A percentile compares a stretch with the other conserved stretches of the same genome.
Conservation (phyloP, 2,329 filamentous ascomycete genomes). For the Plectosphaerella plurivora region DNA sequence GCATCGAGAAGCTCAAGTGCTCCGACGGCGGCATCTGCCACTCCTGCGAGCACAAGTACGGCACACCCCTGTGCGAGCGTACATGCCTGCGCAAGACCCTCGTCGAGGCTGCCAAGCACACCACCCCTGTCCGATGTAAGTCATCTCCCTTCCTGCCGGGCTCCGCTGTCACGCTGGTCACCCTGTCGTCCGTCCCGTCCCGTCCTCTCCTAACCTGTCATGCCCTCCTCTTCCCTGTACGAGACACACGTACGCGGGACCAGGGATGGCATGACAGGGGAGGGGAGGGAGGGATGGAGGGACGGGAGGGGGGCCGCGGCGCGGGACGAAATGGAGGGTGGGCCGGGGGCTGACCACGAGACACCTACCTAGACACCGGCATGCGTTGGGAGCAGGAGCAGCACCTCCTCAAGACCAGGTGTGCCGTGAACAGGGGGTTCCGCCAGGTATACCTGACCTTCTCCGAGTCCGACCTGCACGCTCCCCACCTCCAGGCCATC, state of each 20-base stretch:
- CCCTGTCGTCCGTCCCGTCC: too few relatives aligned
- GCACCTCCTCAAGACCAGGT: constrained; percentile 2
- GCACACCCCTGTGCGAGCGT: constrained; percentile 1
- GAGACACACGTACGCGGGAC: too few relatives aligned
- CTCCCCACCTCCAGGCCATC: constrained; percentile 1
- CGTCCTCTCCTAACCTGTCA: too few relatives aligned
- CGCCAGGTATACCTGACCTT: neutral
- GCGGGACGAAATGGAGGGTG: neutral
- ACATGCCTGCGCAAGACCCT: constrained; percentile 5
- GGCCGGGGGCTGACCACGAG: neutral
- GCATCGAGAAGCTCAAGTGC: constrained; percentile 6
- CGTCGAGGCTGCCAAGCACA: neutral
- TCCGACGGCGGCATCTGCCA: neutral
- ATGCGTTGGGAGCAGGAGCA: constrained; percentile 1
- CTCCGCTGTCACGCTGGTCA: neutral
- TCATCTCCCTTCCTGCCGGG: neutral
- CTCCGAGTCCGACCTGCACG: neutral
- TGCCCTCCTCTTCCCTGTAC: too few relatives aligned
- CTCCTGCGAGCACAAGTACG: constrained; percentile 4
- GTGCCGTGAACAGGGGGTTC: neutral
- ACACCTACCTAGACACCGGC: neutral
- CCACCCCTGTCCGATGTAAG: constrained; percentile 4
- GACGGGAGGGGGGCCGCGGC: too few relatives aligned
- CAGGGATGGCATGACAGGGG: too few relatives aligned
- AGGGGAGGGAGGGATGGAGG: too few relatives aligned